Evolutionary conservation across 129 eudicot genomes (phyloP), one percentile per base, ranked within the genome.

Genomic region (Gnaphalium uliginosum): DNA sequence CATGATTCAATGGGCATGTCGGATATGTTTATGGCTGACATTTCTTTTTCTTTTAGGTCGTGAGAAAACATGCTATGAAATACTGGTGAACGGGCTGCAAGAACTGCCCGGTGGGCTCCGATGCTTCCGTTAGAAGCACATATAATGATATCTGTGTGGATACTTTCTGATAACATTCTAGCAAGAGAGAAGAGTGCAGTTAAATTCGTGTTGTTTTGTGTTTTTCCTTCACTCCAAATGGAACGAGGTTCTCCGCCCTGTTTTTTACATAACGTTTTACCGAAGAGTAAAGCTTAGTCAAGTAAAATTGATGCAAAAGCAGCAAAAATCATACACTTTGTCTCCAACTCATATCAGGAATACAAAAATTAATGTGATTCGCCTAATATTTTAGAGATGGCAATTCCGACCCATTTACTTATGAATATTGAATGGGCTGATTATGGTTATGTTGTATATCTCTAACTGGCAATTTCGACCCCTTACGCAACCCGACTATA

Each of bases 11-110:
- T 72, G 21, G 97, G 86, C 95, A 95, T 91, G 83, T 95, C 99
- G 5, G 87, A 51, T 43, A 91, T 89, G 82, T 87, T 76, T 27
- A 95, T 74, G n/a, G 87, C 81, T 0, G 99, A 87, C 46, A 84
- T 72, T 77, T 90, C 96, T 76, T 91, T 94, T 76, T 90, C 99
- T 81, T 81, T 87, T 29, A 94, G 94, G 78, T 94, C 86, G 78
- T 91, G 96, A 21, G 91, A 89, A 79, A 95, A 95, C 99, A 95
- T 95, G 94, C 94, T 89, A 54, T 75, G 94, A 78, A 95, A 91
- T 9, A 95, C 99, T 1, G 97, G 95, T 2, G 99, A 95, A 11
- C 95, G 83, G 50, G 96, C 82, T 5, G 97, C 97, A 15, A 95
- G 96, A 53, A 95, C 87, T 1, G 99, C 97, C 22, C 96, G 86